Percentiles rank a stretch among this genome's conserved stretches.
These are phyloP conservation scores for Trichomonascus vanleenenianus DNA, from an alignment of 805 yeast species.

Conservation along the genomic window DNA sequence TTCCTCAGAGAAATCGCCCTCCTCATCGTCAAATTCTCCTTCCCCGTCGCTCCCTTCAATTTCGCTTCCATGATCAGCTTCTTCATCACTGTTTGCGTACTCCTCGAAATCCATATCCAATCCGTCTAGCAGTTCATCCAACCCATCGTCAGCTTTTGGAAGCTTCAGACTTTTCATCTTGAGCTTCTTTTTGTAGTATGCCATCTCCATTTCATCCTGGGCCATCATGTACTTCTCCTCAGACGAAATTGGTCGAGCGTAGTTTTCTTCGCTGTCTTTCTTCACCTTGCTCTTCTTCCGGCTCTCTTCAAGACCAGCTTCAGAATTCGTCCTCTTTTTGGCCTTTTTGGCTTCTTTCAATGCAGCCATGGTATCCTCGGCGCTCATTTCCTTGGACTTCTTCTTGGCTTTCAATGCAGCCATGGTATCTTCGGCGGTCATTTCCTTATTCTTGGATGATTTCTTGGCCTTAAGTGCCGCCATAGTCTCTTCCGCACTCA, in stretches of 20 bases:
- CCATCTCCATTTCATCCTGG: slow-evolving; percentile 71
- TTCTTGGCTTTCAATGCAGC: slow-evolving; percentile 6
- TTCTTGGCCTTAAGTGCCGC: slow-evolving; percentile 22
- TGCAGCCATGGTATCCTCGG: slow-evolving; percentile 21
- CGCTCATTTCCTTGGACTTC: slow-evolving; percentile 19
- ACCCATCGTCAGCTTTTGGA: slow-evolving; percentile 58
- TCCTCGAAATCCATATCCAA: slow-evolving; percentile 18
- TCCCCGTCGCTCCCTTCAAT: slow-evolving; percentile 10
- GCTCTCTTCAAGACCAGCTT: slow-evolving; percentile 8
- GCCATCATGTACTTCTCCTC: slow-evolving; percentile 42
- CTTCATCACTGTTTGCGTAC: slow-evolving; percentile 15
- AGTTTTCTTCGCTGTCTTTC: neutral
- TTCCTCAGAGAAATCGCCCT: slow-evolving; percentile 12
- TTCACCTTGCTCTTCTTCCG: slow-evolving; percentile 10
- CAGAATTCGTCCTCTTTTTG: slow-evolving; percentile 9
- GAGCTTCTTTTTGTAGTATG: slow-evolving; percentile 73
- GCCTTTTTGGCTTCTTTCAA: slow-evolving; percentile 20
- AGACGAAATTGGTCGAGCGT: slow-evolving; percentile 26
- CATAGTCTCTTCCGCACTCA: slow-evolving; percentile 21
- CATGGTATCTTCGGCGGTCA: slow-evolving; percentile 12
- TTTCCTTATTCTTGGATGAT: slow-evolving; percentile 8
- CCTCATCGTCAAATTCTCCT: slow-evolving; percentile 4
- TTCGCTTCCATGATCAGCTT: slow-evolving; percentile 9
- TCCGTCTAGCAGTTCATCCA: slow-evolving; percentile 70
- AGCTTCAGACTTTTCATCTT: slow-evolving; percentile 54